These are phyloP conservation scores for Grosmannia huntii DNA, from an alignment of 2,329 filamentous ascomycete species.

Conservation along the genomic window DNA sequence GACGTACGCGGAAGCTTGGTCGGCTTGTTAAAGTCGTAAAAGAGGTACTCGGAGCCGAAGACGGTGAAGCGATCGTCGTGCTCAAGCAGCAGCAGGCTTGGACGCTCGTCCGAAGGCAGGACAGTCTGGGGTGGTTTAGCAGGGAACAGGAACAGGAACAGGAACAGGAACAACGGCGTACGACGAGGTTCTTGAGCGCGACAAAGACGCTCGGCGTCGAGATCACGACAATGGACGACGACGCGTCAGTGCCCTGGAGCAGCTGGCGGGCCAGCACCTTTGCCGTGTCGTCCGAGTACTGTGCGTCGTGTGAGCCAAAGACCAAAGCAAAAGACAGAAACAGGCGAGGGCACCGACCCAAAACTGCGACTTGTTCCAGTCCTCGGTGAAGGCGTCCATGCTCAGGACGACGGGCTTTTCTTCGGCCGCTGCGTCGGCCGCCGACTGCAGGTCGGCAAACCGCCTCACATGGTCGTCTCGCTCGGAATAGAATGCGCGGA, in stretches of 20 bases:
- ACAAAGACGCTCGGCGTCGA: conserved; percentile 69
- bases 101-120: conserved; percentile 17
- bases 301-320: background rate
- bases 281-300: conserved; percentile 66
- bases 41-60: conserved; percentile 55
- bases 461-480: conserved; percentile 51
- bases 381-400: conserved; percentile 64
- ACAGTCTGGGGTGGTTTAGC: background rate
- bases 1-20: conserved; percentile 46
- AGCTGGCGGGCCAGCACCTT: conserved; percentile 49
- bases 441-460: conserved; percentile 54
- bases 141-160: no score
- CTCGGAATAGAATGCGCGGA: conserved; percentile 63
- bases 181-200: conserved; percentile 49
- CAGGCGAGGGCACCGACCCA: conserved; percentile 42
- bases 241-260: conserved; percentile 42
- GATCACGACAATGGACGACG: conserved; percentile 51
- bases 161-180: no score
- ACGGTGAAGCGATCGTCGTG: conserved; percentile 62
- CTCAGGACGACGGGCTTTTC: conserved; percentile 21
- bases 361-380: conserved; percentile 77
- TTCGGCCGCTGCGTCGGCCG: conserved; percentile 39
- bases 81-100: conserved; percentile 56
- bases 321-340: background rate
- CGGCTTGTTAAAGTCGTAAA: conserved; percentile 62